Conservation (phyloP, 164 flowering plant species). For the Nelumbo lutea region DNA sequence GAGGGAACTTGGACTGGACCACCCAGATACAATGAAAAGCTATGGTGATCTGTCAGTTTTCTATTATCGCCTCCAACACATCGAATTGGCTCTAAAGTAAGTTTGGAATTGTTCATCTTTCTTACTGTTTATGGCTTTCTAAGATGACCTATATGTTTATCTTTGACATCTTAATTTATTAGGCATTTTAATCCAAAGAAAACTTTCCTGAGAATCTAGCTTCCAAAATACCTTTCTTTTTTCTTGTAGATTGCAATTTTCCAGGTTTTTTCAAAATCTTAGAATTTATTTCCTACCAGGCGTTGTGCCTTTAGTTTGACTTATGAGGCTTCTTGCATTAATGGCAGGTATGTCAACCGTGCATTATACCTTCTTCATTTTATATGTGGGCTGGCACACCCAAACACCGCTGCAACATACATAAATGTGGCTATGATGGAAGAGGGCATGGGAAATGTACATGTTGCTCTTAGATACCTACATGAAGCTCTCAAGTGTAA, state of each 20-base stretch:
- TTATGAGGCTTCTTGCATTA: constrained; percentile 56
- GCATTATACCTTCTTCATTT: not conserved
- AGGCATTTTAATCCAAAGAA: no score
- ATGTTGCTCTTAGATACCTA: not conserved
- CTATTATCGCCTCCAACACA: not conserved
- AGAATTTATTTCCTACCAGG: constrained; percentile 65
- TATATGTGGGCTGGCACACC: not conserved
- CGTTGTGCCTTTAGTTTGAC: constrained; percentile 80
- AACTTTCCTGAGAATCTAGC: no score
- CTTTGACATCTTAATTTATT: no score
- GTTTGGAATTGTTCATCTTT: not conserved
- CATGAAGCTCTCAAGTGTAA: not conserved
- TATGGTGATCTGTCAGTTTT: not conserved
- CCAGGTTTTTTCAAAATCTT: no score
- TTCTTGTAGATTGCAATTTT: no score
- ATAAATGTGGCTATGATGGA: not conserved
- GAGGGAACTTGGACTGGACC: not conserved
- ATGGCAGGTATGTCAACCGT: not conserved
- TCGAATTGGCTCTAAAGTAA: not conserved
- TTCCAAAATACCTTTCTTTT: no score
- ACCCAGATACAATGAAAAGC: not conserved
- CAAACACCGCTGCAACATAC: not conserved
- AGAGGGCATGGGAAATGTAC: not conserved
- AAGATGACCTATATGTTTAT: not conserved
- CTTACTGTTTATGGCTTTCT: not conserved